Conservation (phyloP, 768 basidiomycete genomes). For the Mycena galericulata region DNA sequence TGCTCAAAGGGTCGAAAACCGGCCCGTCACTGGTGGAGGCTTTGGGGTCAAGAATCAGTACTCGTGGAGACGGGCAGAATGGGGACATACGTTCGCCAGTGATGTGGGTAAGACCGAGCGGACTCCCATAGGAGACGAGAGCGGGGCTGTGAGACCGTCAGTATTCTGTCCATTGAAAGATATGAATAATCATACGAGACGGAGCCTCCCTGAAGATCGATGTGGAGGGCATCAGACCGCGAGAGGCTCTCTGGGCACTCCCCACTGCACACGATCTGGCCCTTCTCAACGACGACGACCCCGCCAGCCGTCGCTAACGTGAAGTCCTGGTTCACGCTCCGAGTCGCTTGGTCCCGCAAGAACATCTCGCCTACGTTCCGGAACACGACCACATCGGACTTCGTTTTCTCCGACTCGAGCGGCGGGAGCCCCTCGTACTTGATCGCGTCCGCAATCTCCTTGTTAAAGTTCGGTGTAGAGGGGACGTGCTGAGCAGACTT, state of each 20-base stretch:
- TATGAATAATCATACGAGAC: slow-evolving; percentile 11
- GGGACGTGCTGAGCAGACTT: slow-evolving; percentile 62
- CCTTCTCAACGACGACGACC: slow-evolving; percentile 20
- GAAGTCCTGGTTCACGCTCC: slow-evolving; percentile 13
- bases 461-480: slow-evolving; percentile 66
- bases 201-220: slow-evolving; percentile 31
- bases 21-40: slow-evolving; percentile 74
- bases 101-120: slow-evolving; percentile 39
- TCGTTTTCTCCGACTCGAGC: slow-evolving; percentile 27
- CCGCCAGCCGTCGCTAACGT: not conserved
- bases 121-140: slow-evolving; percentile 25
- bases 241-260: not conserved
- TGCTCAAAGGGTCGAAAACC: slow-evolving; percentile 63
- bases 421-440: slow-evolving; percentile 79
- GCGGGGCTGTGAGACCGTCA: slow-evolving; percentile 14
- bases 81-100: slow-evolving; percentile 71
- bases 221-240: slow-evolving; percentile 2
- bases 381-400: slow-evolving; percentile 24
- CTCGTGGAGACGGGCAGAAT: slow-evolving; percentile 59
- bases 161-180: not conserved
- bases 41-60: slow-evolving; percentile 73
- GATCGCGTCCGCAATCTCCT: slow-evolving; percentile 69
- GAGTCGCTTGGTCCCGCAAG: slow-evolving; percentile 10
- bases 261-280: slow-evolving; percentile 26
- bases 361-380: slow-evolving; percentile 28